Percentiles rank a stretch among this genome's conserved stretches.
Evolutionary conservation across 768 basidiomycete species (phyloP).

Genomic region (Suillus sp.): DNA sequence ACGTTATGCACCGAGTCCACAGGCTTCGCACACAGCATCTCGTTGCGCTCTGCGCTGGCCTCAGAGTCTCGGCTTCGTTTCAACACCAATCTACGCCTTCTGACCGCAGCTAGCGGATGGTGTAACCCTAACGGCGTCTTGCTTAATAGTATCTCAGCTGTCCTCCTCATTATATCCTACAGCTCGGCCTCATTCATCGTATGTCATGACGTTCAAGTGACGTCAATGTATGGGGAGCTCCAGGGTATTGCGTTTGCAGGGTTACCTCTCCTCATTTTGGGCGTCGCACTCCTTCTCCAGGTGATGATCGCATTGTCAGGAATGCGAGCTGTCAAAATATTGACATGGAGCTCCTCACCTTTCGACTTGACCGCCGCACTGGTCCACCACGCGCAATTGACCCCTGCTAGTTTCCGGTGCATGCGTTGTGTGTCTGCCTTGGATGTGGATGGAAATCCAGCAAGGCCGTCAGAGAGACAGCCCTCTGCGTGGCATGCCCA

Average conservation of each 20-base stretch:
- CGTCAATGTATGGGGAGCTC: not conserved
- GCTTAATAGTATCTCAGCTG: constrained; percentile 26
- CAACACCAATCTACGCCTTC: constrained; percentile 21
- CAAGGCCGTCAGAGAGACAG: not conserved
- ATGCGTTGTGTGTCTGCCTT: not conserved
- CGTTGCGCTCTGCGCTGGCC: constrained; percentile 31
- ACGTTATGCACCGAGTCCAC: constrained; percentile 32
- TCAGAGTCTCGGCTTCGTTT: constrained; percentile 28
- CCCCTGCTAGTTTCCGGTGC: not conserved
- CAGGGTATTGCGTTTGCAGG: constrained; percentile 9
- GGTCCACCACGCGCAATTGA: not conserved
- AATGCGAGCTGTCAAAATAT: not conserved
- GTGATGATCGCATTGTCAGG: not conserved
- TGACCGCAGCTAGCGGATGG: constrained; percentile 23
- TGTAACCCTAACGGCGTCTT: constrained; percentile 26
- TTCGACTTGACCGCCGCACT: not conserved
- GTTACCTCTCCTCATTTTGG: constrained; percentile 22
- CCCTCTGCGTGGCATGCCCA: not conserved
- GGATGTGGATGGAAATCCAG: not conserved
- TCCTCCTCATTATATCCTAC: constrained; percentile 35
- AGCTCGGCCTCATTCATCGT: constrained; percentile 28
- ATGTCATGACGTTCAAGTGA: not conserved
- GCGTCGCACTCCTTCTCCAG: not conserved
- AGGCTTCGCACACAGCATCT: constrained; percentile 30
- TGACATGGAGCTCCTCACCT: not conserved